Evolutionary conservation across 148 eudicot species (phyloP), one percentile per base, ranked within the genome.

Genomic region (Rheum nobile): DNA sequence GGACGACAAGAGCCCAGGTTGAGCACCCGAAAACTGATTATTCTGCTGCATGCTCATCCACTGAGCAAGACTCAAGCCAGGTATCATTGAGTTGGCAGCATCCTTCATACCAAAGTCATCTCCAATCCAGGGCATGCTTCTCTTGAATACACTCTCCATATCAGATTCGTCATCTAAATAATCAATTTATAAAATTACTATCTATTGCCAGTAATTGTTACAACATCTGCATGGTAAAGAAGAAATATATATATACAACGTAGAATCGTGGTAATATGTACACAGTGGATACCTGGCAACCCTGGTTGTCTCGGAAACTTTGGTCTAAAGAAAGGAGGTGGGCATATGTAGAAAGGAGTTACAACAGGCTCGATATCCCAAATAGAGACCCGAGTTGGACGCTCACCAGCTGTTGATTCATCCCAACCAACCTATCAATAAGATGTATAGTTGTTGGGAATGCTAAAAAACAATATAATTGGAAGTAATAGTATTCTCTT

Each of bases 41-140:
- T 88, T 88, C 75, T 91, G 98, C 72, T 93, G 98, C 97, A 94
- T 94, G 84, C 83, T 89, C 98, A 94, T 94, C 98, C 98, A 94
- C 79, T 94, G 98, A 22, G 88, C 98, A 42, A 94, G 82, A 79
- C 91, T 91, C 82, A 94, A 76, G 42, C 98, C 98, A 21, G 98
- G 98, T 70, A 91, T 86, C 37, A 91, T 80, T 4, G 98, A 90
- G 85, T 83, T 88, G 11, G 97, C 80, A 76, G 88, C 83, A 77
- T 95, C 98, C 81, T 90, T 95, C 77, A 87, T 80, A 67, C 92
- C 90, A 70, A 86, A 84, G 35, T 91, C 93, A 76, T 94, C 90
- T 28, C 87, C 96, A 61, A 90, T 83, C 97, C 97, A 94, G 38
- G 98, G 96, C 97, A 94, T 88, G 19, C 90, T 89, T 82, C 93